These are phyloP conservation scores for Dioscorea zingiberensis DNA, from an alignment of 106 monocot genomes.

Conservation along the genomic window DNA sequence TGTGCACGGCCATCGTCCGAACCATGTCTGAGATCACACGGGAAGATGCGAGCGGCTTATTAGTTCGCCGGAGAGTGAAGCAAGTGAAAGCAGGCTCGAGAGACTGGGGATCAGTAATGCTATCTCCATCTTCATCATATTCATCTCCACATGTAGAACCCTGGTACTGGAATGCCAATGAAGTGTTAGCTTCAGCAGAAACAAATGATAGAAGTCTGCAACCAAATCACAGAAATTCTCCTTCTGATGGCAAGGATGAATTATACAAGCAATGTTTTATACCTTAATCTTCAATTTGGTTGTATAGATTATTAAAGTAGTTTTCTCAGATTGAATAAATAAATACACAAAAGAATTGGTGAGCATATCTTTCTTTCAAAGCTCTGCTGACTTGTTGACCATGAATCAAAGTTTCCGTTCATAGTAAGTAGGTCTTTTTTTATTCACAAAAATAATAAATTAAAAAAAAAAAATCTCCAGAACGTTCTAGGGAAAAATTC, in stretches of 20 bases:
- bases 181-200: constrained; percentile 50
- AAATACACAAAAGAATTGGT: not conserved
- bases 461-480: not conserved
- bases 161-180: constrained; percentile 78
- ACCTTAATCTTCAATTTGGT: constrained; percentile 8
- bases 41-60: constrained; percentile 51
- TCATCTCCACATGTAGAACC: constrained; percentile 29
- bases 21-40: constrained; percentile 56
- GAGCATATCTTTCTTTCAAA: too few species aligned
- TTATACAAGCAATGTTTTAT: constrained; percentile 51
- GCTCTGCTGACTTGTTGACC: too few species aligned
- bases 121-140: constrained; percentile 22
- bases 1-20: constrained; percentile 56
- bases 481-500: not conserved
- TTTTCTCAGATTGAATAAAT: too few species aligned
- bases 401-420: too few species aligned
- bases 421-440: too few species aligned
- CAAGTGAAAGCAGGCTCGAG: constrained; percentile 46
- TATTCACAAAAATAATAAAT: not conserved
- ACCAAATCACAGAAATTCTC: constrained; percentile 15
- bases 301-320: not conserved
- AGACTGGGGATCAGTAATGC: constrained; percentile 88
- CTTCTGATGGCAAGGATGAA: constrained; percentile 52
- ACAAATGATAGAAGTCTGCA: constrained; percentile 2
- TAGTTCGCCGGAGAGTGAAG: constrained; percentile 50